Evolutionary conservation across 192 early-diverging fungal genomes (phyloP).

Genomic region (Umbelopsis sp.): DNA sequence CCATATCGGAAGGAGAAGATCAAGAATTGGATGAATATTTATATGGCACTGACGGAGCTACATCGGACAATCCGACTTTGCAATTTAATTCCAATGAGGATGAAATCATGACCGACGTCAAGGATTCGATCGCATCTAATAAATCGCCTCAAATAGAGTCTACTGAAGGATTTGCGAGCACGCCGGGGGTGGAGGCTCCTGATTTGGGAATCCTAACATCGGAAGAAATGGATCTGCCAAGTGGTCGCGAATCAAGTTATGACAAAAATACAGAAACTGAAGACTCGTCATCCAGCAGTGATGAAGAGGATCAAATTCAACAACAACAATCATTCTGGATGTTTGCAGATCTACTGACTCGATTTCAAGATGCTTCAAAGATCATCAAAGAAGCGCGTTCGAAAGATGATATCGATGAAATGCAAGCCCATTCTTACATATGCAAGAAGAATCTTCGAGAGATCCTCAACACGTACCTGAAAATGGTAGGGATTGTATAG

Average conservation of each 20-base stretch:
- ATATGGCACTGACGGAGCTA: conserved; percentile 22
- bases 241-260: not conserved
- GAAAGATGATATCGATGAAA: conserved; percentile 19
- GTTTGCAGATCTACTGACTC: conserved; percentile 36
- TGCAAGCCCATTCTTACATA: conserved; percentile 24
- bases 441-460: conserved; percentile 35
- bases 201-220: not conserved
- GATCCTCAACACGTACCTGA: conserved; percentile 32
- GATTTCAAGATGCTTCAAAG: conserved; percentile 31
- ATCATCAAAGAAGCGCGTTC: not conserved
- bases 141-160: conserved; percentile 1
- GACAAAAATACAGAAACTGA: conserved; percentile 10
- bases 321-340: conserved; percentile 40
- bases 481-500: conserved; percentile 24
- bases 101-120: conserved; percentile 6
- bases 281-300: not conserved
- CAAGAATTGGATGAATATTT: conserved; percentile 34
- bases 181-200: not conserved
- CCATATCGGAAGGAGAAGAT: conserved; percentile 23
- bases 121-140: not conserved
- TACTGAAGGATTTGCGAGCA: not conserved
- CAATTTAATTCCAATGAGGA: not conserved
- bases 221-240: not conserved
- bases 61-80: not conserved
- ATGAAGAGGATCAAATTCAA: conserved; percentile 8